These are phyloP conservation scores for Candida yuanshanica DNA, from an alignment of 805 yeast genomes.

Conservation along the genomic window DNA sequence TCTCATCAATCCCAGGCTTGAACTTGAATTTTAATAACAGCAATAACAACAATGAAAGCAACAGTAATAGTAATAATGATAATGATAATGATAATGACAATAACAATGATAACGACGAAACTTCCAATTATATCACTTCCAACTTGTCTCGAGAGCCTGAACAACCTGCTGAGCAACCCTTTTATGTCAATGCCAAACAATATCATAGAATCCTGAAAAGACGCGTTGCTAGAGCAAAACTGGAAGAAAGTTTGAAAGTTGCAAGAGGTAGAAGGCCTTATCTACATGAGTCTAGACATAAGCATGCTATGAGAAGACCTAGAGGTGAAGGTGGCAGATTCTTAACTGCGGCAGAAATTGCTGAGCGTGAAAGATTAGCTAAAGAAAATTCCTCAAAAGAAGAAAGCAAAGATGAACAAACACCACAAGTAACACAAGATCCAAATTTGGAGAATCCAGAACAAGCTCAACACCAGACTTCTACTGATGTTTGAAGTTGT, in stretches of 20 bases:
- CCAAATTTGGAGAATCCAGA: neutral
- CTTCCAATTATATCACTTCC: neutral
- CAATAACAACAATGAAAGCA: conserved; percentile 3
- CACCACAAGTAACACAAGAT: neutral
- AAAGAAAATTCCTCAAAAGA: conserved; percentile 1
- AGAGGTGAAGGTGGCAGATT: conserved; percentile 99
- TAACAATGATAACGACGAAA: conserved; percentile 1
- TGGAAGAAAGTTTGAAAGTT: conserved; percentile 82
- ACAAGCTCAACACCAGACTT: neutral
- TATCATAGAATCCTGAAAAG: conserved; percentile 92
- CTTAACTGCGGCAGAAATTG: conserved; percentile 83
- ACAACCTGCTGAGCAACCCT: conserved; percentile 72
- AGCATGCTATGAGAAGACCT: conserved; percentile 98
- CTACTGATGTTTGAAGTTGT: neutral
- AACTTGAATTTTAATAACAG: conserved; percentile 5
- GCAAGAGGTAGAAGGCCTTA: conserved; percentile 92
- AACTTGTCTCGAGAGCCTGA: conserved; percentile 6
- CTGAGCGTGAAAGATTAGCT: conserved; percentile 44
- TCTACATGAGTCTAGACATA: conserved; percentile 93
- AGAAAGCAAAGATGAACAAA: too few relatives aligned
- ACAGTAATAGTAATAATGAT: neutral
- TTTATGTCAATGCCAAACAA: conserved; percentile 96
- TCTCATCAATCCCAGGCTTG: conserved; percentile 17
- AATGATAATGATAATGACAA: conserved; percentile 2
- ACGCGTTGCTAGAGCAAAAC: conserved; percentile 86